Percentiles rank a stretch among this genome's conserved stretches.
phyloP scores from a whole-genome alignment of 1,284 basidiomycete genomes.

The Entoloma clypeatum region DNA sequence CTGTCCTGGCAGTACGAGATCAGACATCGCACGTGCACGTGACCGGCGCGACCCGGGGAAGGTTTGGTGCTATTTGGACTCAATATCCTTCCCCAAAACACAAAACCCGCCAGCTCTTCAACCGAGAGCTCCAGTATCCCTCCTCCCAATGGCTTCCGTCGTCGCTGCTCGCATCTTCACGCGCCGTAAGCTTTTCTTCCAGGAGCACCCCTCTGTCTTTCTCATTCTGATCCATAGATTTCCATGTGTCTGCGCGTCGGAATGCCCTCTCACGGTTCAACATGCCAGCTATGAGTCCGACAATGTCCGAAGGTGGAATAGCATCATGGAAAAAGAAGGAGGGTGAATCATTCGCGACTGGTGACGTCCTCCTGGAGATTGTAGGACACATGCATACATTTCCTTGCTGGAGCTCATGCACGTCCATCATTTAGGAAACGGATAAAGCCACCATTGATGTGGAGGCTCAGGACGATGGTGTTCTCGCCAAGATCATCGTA shows the following conservation, averaged over 20 bases:
- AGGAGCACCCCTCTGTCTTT: constrained; percentile 6
- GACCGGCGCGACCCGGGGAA: constrained; percentile 17
- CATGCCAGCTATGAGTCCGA: constrained; percentile 99
- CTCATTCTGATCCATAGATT: constrained; percentile 47
- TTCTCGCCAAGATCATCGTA: constrained; percentile 89
- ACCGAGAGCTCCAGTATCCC: too few relatives aligned
- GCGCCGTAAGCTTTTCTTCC: constrained; percentile 47
- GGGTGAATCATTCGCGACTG: constrained; percentile 85
- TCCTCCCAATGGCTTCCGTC: constrained; percentile 50
- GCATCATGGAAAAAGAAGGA: constrained; percentile 97
- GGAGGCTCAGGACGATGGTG: constrained; percentile 95
- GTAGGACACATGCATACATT: constrained; percentile 44
- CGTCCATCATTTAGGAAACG: constrained; percentile 69
- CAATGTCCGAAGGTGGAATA: constrained; percentile 99
- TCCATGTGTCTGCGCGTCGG: constrained; percentile 78
- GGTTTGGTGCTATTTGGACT: constrained; percentile 21
- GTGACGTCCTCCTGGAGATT: constrained; percentile 94
- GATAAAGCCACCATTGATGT: constrained; percentile 99
- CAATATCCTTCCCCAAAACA: constrained; percentile 14
- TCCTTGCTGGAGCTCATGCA: constrained; percentile 5
- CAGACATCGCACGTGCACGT: constrained; percentile 25
- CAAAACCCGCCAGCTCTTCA: constrained; percentile 17
- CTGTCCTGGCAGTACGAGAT: constrained; percentile 76
- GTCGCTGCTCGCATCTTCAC: constrained; percentile 61
- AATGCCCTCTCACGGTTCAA: constrained; percentile 85